Percentiles rank a stretch among this genome's conserved stretches.
phyloP scores from a whole-genome alignment of 2,329 filamentous ascomycete genomes.

The Diaporthe velutina region DNA sequence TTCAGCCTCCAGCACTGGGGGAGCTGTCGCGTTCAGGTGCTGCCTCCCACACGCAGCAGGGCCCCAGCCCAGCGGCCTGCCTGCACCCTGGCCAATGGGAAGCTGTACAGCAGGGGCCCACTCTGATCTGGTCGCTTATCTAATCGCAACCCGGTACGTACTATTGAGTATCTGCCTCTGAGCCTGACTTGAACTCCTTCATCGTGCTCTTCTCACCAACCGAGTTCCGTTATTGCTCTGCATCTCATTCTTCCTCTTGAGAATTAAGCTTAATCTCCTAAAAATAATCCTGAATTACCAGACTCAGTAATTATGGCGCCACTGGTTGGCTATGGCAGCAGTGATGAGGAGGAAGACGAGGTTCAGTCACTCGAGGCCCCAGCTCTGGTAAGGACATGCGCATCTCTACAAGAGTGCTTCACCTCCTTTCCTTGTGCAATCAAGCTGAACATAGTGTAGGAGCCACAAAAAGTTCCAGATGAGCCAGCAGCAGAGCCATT shows the following conservation, averaged over 20 bases:
- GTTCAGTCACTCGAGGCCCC: slow-evolving; percentile 21
- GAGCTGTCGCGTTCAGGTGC: slow-evolving; percentile 49
- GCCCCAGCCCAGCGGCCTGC: slow-evolving; percentile 13
- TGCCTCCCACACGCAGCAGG: slow-evolving; percentile 42
- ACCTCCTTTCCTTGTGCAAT: background rate
- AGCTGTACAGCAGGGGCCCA: background rate
- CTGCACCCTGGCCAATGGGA: slow-evolving; percentile 13
- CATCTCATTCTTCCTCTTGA: no score
- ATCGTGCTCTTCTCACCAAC: background rate
- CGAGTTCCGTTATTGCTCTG: background rate
- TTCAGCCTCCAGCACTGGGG: slow-evolving; percentile 22
- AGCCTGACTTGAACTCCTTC: background rate
- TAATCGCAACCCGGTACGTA: slow-evolving; percentile 15
- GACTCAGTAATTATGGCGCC: slow-evolving; percentile 53
- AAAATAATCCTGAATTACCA: background rate
- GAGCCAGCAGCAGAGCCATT: background rate
- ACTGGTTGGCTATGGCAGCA: slow-evolving; percentile 65
- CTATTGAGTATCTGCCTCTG: background rate
- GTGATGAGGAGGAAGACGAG: slow-evolving; percentile 61
- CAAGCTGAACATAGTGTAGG: background rate
- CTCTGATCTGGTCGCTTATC: background rate
- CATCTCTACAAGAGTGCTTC: background rate
- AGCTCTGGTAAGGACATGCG: slow-evolving; percentile 25
- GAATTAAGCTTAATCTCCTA: background rate
- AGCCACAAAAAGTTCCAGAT: background rate